phyloP scores from a whole-genome alignment of 192 early-diverging fungal genomes.

The Umbelopsis ramanniana region DNA sequence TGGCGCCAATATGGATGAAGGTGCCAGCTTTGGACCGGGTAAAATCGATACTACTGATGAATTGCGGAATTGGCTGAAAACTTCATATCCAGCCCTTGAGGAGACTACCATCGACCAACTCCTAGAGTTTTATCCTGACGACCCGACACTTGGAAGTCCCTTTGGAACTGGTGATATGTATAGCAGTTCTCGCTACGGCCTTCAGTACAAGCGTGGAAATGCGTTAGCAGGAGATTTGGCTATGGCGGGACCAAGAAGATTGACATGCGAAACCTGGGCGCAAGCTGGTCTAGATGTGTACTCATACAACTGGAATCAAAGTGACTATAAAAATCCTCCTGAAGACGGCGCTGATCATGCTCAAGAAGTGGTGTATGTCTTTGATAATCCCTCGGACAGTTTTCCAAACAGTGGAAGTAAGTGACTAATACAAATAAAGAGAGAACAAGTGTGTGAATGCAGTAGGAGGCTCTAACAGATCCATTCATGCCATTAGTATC shows the following conservation, averaged over 20 bases:
- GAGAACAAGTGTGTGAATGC: too few species aligned
- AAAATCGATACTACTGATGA: constrained; percentile 10
- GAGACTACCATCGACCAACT: neutral
- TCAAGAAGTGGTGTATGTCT: constrained; percentile 22
- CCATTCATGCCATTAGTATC: neutral
- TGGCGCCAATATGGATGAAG: constrained; percentile 21
- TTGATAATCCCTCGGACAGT: constrained; percentile 4
- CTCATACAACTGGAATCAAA: constrained; percentile 23
- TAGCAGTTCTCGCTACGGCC: neutral
- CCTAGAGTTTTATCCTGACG: neutral
- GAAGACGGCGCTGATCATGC: constrained; percentile 1
- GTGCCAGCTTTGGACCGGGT: constrained; percentile 7
- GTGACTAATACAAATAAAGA: too few species aligned
- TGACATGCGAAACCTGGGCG: constrained; percentile 17
- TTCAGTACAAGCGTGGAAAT: constrained; percentile 18
- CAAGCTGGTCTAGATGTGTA: constrained; percentile 13
- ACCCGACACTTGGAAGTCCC: neutral
- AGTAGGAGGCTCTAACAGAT: neutral
- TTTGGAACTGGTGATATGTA: constrained; percentile 18
- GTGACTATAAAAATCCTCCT: constrained; percentile 1
- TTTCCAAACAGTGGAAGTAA: constrained; percentile 15
- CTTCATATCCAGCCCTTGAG: neutral
- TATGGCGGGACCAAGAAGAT: neutral
- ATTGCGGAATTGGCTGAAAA: neutral
- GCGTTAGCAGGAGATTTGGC: neutral